Evolutionary conservation across 257 asterid species (phyloP), one percentile per base, ranked within the genome.

Genomic region (Leonotis leonurus): DNA sequence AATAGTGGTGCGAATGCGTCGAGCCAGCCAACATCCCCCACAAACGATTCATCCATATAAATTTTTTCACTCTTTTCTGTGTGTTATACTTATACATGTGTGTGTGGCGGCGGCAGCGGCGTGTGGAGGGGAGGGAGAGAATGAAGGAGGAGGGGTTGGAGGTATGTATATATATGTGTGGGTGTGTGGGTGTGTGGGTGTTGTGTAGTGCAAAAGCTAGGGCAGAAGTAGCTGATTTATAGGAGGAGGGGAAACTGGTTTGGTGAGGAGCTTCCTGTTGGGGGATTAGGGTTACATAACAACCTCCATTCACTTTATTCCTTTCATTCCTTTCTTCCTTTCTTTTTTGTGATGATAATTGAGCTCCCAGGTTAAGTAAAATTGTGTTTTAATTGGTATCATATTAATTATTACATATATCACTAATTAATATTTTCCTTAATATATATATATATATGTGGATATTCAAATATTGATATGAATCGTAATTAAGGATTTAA

Each of bases 1-100:
- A 12, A 7, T 22, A n/a, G 5, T 36, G 76, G 18, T 36, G 81
- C 45, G 79, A 78, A 14, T 73, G 79, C 85, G 70, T 83, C 90
- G 87, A 69, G 82, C 90, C 90, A 83, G 87, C 67, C 94, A 82
- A 78, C 94, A 80, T 73, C 64, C 94, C 94, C 85, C 89, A 71
- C 94, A 85, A 85, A 82, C 73, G 5, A 71, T 41, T 33, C 53
- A 14, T 26, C 60, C 3, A 8, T 16, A 41, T 44, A 7, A 1
- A 10, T 12, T 39, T 3, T 14, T 5, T 40, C 54, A n/a, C 41
- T 60, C 40, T 7, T 22, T n/a, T 55, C 18, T 39, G 26, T 16
- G 61, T 36, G 64, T 40, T 37, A 25, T 14, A n/a, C n/a, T n/a
- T n/a, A n/a, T n/a, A n/a, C n/a, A n/a, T n/a, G 50, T 53, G 40